Percentiles rank a stretch among this genome's conserved stretches.
Conservation (phyloP, 75 land plant genomes). For the Sequoiadendron giganteum region DNA sequence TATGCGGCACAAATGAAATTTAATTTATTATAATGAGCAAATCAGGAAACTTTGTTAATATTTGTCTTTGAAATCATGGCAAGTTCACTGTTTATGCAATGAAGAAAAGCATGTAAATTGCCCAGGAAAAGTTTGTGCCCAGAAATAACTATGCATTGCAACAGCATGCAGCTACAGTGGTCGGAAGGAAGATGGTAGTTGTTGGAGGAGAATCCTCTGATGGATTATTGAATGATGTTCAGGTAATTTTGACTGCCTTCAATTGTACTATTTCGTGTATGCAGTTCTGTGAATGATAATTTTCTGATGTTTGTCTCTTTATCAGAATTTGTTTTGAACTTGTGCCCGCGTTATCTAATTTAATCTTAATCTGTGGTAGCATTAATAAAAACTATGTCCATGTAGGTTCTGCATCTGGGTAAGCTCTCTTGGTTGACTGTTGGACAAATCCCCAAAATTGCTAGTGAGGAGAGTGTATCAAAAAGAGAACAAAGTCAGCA, state of each 20-base stretch:
- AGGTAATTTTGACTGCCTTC: constrained; percentile 33
- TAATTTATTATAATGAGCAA: background rate
- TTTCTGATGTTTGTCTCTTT: background rate
- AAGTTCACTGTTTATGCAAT: background rate
- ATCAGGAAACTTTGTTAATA: background rate
- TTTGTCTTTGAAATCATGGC: background rate
- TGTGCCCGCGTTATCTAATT: background rate
- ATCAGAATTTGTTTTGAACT: background rate
- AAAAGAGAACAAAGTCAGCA: constrained; percentile 52
- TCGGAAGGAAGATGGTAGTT: constrained; percentile 94
- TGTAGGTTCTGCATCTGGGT: constrained; percentile 81
- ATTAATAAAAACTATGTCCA: background rate
- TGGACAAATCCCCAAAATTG: constrained; percentile 23
- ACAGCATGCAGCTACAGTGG: constrained; percentile 94
- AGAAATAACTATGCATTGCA: constrained; percentile 1
- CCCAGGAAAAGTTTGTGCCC: background rate
- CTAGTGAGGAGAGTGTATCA: constrained; percentile 43
- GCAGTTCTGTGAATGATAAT: background rate
- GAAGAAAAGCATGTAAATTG: background rate
- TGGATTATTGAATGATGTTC: constrained; percentile 77
- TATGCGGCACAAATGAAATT: background rate
- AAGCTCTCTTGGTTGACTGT: constrained; percentile 61
- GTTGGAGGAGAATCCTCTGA: constrained; percentile 85
- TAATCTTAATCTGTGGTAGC: background rate
- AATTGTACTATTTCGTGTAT: background rate